Evolutionary conservation across 176 grass and related monocot genomes (phyloP).

Genomic region (Hordeum vulgare): DNA sequence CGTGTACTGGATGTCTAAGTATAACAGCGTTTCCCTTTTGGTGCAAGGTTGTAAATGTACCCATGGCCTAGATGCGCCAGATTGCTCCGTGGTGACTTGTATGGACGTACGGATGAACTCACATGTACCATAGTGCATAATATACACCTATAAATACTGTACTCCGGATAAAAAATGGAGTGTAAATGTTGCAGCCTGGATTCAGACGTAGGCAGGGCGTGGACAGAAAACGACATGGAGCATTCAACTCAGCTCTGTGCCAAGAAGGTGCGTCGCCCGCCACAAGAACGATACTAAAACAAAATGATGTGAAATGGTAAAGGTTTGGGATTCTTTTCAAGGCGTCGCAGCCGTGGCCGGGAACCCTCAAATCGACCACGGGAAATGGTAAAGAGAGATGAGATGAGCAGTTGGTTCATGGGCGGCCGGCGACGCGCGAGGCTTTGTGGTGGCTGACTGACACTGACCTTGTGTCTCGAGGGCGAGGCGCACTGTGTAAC

Average conservation of each 20-base stretch:
- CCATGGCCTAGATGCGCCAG: not conserved
- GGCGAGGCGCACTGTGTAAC: conserved; percentile 89
- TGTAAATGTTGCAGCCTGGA: not conserved
- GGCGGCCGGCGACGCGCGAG: not conserved
- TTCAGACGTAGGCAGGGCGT: not conserved
- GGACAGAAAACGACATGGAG: not conserved
- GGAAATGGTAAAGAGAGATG: not conserved
- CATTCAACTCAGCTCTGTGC: not conserved
- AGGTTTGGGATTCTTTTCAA: not conserved
- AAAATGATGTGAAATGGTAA: no score
- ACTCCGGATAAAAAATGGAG: no score
- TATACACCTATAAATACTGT: no score
- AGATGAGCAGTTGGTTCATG: not conserved
- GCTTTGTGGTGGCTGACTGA: no score
- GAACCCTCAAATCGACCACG: not conserved
- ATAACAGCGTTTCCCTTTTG: not conserved
- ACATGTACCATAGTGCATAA: no score
- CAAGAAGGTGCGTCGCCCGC: not conserved
- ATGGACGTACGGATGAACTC: not conserved
- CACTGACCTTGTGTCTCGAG: conserved; percentile 86
- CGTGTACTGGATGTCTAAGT: not conserved
- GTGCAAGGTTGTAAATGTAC: not conserved
- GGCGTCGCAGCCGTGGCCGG: not conserved
- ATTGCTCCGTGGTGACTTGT: not conserved
- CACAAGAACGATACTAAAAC: no score